Evolutionary conservation across 225 moss, liverwort and hornwort genomes (phyloP), one percentile per base, ranked within the genome.

Genomic region (Neckera pumila): DNA sequence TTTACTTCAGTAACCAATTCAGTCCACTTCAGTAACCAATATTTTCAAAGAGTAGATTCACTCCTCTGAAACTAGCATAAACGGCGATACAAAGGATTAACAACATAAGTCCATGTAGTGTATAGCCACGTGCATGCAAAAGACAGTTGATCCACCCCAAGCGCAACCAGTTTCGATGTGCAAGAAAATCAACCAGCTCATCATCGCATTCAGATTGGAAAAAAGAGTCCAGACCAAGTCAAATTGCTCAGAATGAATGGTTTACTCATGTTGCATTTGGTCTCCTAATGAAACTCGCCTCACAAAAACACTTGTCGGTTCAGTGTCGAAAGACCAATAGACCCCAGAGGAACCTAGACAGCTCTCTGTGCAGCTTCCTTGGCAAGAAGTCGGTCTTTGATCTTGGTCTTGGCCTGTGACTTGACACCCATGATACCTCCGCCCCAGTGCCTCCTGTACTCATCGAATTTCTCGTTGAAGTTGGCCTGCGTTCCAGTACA

Each of bases 361-460:
- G 93, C 89, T 84, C 98, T 93, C 87, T 98, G 98, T 38, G 98
- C 96, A 86, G 96, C 98, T 93, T 98, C 98, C 89, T 96, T 98
- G 7, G 98, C 98, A 54, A 96, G 45, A 79, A 96, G 76, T 54
- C 94, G 90, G 58, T 98, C 98, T 72, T 85, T 98, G 49, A 91
- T 92, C 91, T 98, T 98, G 3, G 95, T 95, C 89, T 98, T 98
- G 18, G 98, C 98, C 89, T 98, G 98, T 34, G 98, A 98, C 90
- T 98, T 98, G 8, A 98, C 96, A 22, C 98, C 98, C 96, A 98
- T 98, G 42, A 98, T 95, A 63, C 98, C 96, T 88, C 96, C 96
- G 61, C 98, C 98, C 98, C 96, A 98, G 58, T 98, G 96, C 91
- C 95, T 96, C 60, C 98, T 93, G 92, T 96, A 96, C 85, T 98